Base-by-base conservation (phyloP, 768 basidiomycete genomes). In the Royoungia palumana region DNA sequence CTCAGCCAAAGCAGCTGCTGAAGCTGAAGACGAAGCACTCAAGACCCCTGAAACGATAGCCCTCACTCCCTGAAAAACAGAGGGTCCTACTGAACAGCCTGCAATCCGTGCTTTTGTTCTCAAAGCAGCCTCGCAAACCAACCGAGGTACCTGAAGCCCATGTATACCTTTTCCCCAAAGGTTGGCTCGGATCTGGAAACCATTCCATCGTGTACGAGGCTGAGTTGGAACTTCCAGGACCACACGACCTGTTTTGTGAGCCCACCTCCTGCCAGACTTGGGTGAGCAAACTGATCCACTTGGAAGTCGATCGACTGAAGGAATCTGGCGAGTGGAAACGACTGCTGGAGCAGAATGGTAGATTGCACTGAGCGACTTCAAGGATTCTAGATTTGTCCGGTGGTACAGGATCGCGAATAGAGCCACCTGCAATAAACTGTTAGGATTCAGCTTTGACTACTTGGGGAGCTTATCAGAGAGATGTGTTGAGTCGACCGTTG, bases 161-260 rank as follows among this genome's bases (percentile, higher is more conserved):
- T 58, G 67, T 82, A 1, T 77, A 79, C 46, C 55, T 83, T 47
- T 69, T 70, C 3, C 69, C 71, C 0, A 35, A 37, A 2, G 54
- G 70, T 22, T 39, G 17, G 17, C 52, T 72, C 6, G 82, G 80
- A 1, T 2, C 8, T 2, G 81, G 82, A 0, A 55, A 78, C 58
- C 82, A 83, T 54, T 82, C 82, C 0, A 43, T 60, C 30, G 76
- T 79, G 1, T 75, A 77, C 48, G 55, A 66, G 38, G 79, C 74
- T 6, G 75, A 79, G 41, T 73, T 75, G 61, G 77, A 78, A 34
- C 59, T 83, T 11, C 80, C 81, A n/a, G n/a, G n/a, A n/a, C n/a
- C n/a, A 5, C 68, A 73, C 6, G 57, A 66, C 19, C 20, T 72
- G 14, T 62, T 78, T 5, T 59, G 72, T 10, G 61, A 66, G 1